phyloP scores from a whole-genome alignment of 257 asterid genomes.

The Echium plantagineum region DNA sequence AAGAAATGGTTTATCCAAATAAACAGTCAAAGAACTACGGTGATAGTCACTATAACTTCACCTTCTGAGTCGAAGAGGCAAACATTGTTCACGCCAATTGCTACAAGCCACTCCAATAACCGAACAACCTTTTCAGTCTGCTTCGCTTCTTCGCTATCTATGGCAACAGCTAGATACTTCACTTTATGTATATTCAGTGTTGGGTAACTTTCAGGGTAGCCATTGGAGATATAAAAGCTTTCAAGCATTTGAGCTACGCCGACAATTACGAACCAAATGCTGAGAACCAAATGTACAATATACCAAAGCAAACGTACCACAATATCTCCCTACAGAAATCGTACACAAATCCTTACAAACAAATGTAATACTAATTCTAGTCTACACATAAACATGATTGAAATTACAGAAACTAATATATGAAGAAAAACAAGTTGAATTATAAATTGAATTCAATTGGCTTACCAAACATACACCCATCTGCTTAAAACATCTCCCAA shows the following conservation, averaged over 20 bases:
- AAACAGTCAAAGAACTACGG: conserved; percentile 2
- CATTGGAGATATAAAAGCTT: conserved; percentile 63
- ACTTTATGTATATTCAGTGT: conserved; percentile 55
- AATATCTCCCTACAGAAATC: conserved; percentile 22
- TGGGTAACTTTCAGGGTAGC: conserved; percentile 39
- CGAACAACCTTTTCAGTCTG: conserved; percentile 54
- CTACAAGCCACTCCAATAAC: conserved; percentile 57
- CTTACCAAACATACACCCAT: too few species aligned
- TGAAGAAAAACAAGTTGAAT: too few species aligned
- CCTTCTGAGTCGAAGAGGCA: conserved; percentile 91
- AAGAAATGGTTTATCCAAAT: conserved; percentile 4
- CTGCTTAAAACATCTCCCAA: too few species aligned
- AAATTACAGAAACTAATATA: too few species aligned
- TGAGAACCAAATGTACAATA: conserved; percentile 53
- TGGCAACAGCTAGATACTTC: conserved; percentile 69
- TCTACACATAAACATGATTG: too few species aligned
- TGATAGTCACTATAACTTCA: conserved; percentile 17
- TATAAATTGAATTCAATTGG: too few species aligned
- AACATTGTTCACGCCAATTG: conserved; percentile 50
- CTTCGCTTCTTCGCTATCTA: conserved; percentile 82
- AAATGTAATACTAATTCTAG: too few species aligned
- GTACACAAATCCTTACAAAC: conserved; percentile 13
- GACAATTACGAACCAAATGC: conserved; percentile 48
- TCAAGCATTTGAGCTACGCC: conserved; percentile 39
- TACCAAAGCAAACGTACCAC: conserved; percentile 48